Conservation (phyloP, 148 eudicot species). For the Nepenthes mirabilis region DNA sequence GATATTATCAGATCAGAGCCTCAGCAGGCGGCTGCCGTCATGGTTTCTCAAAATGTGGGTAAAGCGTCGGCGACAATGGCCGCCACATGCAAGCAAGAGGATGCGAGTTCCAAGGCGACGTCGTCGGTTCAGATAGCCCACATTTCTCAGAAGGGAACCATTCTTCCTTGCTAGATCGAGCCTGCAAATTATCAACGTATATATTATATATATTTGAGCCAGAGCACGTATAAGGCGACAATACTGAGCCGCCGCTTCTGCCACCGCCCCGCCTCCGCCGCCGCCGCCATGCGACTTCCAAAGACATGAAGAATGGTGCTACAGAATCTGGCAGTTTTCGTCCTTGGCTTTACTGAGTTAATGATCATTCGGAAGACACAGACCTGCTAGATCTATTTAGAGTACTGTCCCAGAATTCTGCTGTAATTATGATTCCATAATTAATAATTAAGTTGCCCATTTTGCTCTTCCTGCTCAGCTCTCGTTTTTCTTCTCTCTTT, state of each 20-base stretch:
- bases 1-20: not conserved
- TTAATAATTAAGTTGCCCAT: too few relatives aligned
- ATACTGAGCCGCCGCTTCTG: not conserved
- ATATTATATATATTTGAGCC: not conserved
- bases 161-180: not conserved
- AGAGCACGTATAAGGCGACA: not conserved
- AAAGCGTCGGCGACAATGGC: not conserved
- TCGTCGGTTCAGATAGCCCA: conserved; percentile 57
- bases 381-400: too few relatives aligned
- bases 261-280: not conserved
- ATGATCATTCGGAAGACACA: not conserved
- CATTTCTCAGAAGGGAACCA: not conserved
- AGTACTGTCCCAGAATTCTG: too few relatives aligned
- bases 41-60: not conserved
- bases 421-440: too few relatives aligned
- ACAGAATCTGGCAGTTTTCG: not conserved
- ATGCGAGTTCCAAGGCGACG: conserved; percentile 52
- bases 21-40: not conserved
- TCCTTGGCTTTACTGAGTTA: not conserved
- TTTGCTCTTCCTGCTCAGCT: too few relatives aligned
- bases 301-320: not conserved
- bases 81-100: conserved; percentile 31
- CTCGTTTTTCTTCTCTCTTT: too few relatives aligned
- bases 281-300: not conserved
- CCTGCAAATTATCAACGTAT: not conserved